Evolutionary conservation across 768 basidiomycete species (phyloP), one percentile per base, ranked within the genome.

Genomic region (Nidula microcarpa): DNA sequence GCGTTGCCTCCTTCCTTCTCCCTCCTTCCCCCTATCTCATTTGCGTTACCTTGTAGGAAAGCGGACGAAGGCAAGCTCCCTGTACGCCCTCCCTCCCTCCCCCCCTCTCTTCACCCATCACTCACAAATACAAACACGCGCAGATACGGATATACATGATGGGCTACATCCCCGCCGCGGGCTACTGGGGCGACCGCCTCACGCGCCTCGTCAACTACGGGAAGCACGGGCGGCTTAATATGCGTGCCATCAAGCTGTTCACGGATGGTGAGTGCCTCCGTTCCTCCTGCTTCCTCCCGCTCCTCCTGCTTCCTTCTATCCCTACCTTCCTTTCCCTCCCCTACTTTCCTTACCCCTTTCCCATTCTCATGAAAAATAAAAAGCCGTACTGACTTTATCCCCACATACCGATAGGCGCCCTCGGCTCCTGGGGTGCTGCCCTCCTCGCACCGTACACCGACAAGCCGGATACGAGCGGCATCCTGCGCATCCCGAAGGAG

Each of bases 381-480:
- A 23, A 23, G 23, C 23, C 23, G 23, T 3, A 23, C 23, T 23
- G 23, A 23, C 23, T 23, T 23, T 23, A 23, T 23, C 23, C 23
- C 23, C 23, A 23, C 23, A 23, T 23, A 3, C 23, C 13, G 32
- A 5, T 50, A 88, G 87, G 94, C 41, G 95, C 95, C 0, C 79
- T 98, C 4, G 93, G 96, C 0, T 91, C 89, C 1, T 91, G 90
- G 78, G 95, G 96, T 6, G 94, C 96, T 0, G 94, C 96, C 0
- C 14, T 52, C 14, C 33, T 46, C 14, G 79, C 86, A 47, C 91
- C 93, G 14, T 98, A 97, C 65, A 79, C 84, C 0, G 91, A 96
- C 66, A 82, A 88, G 17, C 85, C 89, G 1, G 76, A 81, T 0
- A 84, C 81, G 23, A 74, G 63, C 7, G 95, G 95, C 1, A 74